These are phyloP conservation scores for Luffa acutangula DNA, from an alignment of 306 rosid species.

Conservation along the genomic window DNA sequence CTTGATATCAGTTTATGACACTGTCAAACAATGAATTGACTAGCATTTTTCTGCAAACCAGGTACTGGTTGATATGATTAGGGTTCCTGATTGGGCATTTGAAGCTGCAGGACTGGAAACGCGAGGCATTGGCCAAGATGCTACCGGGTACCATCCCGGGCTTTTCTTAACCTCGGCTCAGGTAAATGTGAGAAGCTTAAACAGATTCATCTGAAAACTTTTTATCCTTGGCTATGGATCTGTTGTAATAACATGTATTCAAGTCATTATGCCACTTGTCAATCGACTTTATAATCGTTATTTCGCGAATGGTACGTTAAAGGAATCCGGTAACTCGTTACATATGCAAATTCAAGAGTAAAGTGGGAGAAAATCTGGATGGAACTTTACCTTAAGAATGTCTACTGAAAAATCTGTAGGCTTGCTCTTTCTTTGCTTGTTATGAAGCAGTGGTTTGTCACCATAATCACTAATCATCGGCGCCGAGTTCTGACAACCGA, in stretches of 20 bases:
- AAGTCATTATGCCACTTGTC: background rate
- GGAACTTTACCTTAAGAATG: background rate
- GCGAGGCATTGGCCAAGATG: conserved; percentile 85
- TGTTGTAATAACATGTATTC: background rate
- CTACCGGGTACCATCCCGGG: conserved; percentile 85
- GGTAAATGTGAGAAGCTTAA: conserved; percentile 27
- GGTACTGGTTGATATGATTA: conserved; percentile 89
- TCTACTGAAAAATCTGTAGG: background rate
- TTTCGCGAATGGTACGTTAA: background rate
- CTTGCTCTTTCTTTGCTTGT: background rate
- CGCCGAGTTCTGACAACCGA: conserved; percentile 1
- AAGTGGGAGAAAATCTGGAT: background rate
- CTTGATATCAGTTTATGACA: background rate
- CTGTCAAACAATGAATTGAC: background rate
- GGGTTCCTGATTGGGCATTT: conserved; percentile 98
- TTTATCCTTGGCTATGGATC: background rate
- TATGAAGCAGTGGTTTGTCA: background rate
- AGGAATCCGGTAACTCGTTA: background rate
- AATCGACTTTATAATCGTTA: background rate
- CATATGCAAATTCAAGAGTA: background rate
- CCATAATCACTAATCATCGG: background rate
- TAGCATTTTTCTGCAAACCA: conserved; percentile 12
- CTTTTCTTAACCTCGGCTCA: conserved; percentile 92
- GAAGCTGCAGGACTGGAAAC: conserved; percentile 98
- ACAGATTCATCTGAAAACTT: background rate